Conservation (phyloP, 2,329 filamentous ascomycete species). For the Alternaria sp. region DNA sequence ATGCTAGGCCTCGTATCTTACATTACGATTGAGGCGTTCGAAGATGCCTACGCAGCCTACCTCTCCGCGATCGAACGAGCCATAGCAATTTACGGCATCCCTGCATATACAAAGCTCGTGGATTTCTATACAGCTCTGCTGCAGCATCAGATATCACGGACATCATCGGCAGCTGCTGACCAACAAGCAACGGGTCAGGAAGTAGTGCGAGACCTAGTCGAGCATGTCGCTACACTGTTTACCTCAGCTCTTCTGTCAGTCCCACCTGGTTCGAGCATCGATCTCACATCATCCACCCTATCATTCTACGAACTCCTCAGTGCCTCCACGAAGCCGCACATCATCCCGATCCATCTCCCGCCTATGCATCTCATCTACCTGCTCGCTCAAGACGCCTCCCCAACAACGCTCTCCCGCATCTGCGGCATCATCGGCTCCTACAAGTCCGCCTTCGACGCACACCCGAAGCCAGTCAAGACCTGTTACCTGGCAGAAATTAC, state of each 20-base stretch:
- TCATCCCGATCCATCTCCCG: constrained; percentile 72
- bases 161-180: constrained; percentile 37
- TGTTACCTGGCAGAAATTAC: constrained; percentile 44
- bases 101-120: constrained; percentile 68
- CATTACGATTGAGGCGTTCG: constrained; percentile 60
- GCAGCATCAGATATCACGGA: constrained; percentile 59
- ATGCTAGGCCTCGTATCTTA: constrained; percentile 63
- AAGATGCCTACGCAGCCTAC: constrained; percentile 52
- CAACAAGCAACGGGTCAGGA: constrained; percentile 52
- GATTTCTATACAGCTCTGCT: constrained; percentile 73
- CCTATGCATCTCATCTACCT: constrained; percentile 73
- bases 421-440: constrained; percentile 74
- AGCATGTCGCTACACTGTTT: constrained; percentile 45
- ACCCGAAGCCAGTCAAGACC: constrained; percentile 57
- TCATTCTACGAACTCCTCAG: constrained; percentile 74
- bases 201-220: constrained; percentile 45
- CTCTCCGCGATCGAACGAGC: constrained; percentile 54
- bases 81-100: constrained; percentile 49
- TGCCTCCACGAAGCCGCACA: constrained; percentile 35
- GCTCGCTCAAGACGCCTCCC: constrained; percentile 71
- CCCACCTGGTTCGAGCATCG: constrained; percentile 36
- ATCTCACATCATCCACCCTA: constrained; percentile 63
- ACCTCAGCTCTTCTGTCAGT: constrained; percentile 44
- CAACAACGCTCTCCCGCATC: constrained; percentile 71
- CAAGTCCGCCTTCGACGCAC: constrained; percentile 76